Base-by-base conservation (phyloP, 2,329 filamentous ascomycete genomes). In the Colletotrichum sp. region DNA sequence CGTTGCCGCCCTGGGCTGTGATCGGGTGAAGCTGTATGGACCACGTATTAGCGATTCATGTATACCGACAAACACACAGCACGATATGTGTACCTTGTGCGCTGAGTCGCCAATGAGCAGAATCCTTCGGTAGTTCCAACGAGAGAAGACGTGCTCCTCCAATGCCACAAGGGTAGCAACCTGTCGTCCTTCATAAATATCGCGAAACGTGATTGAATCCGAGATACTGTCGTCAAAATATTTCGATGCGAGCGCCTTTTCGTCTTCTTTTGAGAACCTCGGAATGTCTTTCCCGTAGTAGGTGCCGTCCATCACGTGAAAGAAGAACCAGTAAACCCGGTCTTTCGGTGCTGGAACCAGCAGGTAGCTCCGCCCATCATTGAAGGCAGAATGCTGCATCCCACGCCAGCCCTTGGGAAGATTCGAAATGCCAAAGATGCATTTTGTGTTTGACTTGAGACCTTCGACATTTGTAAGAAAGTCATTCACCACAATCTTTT, bases 91-190 rank as follows among this genome's bases (percentile, higher is more conserved):
- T 80, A 83, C 84, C 81, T 87, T 88, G 75, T 88, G 85, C 4
- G 82, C 84, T 1, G 85, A 81, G 76, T 88, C 87, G 2, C 86
- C 86, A 5, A 88, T 81, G 1, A 82, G 78, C 2, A 87, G 80
- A 6, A 86, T 82, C 13, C 86, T 80, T 10, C 82, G 80, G 48
- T 81, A 85, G 68, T 84, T 81, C 83, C 86, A 87, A 28, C 81
- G 80, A 12, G 81, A 75, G 28, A 85, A 81, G 1, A 85, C 81
- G 44, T 83, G 83, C 76, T 86, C 84, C 57, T 64, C 69, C 7
- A 66, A 1, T 24, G 63, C 10, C 1, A 60, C 69, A 36, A 87
- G 77, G 1, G 80, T 82, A 7, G 81, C 81, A 4, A 77, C 75
- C 4, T 81, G 72, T 2, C 79, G 73, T 15, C 79, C 79, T 22